Evolutionary conservation across 2,329 filamentous ascomycete genomes (phyloP).

Genomic region (Chalaropsis thielavioides): DNA sequence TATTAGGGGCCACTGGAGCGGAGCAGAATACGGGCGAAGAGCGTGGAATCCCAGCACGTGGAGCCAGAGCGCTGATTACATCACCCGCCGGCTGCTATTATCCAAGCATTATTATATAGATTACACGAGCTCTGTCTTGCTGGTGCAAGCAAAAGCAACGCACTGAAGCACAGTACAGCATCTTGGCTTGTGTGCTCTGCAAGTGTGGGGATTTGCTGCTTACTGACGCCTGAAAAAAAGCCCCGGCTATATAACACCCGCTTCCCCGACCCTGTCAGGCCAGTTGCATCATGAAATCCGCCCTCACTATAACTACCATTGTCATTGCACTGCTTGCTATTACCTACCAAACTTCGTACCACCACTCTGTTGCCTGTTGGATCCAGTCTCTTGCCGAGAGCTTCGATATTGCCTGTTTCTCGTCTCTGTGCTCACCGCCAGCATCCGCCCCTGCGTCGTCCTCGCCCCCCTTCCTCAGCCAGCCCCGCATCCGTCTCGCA

Average conservation of each 20-base stretch:
- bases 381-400: background rate
- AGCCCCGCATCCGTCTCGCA: slow-evolving; percentile 28
- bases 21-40: background rate
- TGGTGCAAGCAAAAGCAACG: too few species aligned
- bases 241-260: slow-evolving; percentile 4
- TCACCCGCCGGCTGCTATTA: background rate
- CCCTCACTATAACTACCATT: slow-evolving; percentile 5
- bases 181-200: too few species aligned
- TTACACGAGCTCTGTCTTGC: background rate
- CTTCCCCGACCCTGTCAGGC: background rate
- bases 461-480: slow-evolving; percentile 9
- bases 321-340: slow-evolving; percentile 11
- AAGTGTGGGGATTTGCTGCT: background rate
- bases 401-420: background rate
- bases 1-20: too few species aligned
- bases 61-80: background rate
- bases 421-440: background rate
- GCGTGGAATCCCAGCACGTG: background rate
- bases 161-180: too few species aligned
- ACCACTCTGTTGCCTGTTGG: background rate
- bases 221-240: background rate
- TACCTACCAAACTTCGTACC: background rate
- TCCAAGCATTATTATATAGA: background rate
- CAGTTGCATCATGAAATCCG: slow-evolving; percentile 9
- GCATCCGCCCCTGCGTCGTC: background rate